Percentiles rank a stretch among this genome's conserved stretches.
Conservation (phyloP, 352 stramenopile genomes). For the Thraustochytrium sp. region DNA sequence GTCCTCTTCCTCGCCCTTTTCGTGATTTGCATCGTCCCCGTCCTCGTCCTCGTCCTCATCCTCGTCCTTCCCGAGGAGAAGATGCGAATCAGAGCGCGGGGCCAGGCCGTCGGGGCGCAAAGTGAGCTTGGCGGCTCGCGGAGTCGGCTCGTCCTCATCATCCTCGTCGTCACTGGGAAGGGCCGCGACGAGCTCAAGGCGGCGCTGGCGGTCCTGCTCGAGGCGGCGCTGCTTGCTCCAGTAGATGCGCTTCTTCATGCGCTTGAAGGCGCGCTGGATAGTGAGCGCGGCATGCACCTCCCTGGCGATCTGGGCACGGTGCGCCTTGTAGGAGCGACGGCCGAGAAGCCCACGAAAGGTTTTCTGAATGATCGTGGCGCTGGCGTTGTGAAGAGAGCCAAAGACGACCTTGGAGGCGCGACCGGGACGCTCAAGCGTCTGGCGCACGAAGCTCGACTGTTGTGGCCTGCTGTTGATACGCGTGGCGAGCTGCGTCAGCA, state of each 20-base stretch:
- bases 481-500: neutral
- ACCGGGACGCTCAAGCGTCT: neutral
- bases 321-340: neutral
- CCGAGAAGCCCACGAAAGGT: constrained; percentile 16
- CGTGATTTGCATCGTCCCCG: neutral
- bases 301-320: neutral
- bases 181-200: neutral
- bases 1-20: neutral
- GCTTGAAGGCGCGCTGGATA: constrained; percentile 35
- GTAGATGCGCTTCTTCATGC: neutral
- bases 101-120: too few species aligned
- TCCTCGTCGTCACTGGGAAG: neutral
- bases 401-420: neutral
- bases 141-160: too few species aligned
- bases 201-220: neutral
- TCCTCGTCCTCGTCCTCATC: neutral
- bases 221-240: constrained; percentile 8
- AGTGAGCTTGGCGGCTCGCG: too few species aligned
- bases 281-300: neutral
- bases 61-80: too few species aligned
- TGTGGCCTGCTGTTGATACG: neutral
- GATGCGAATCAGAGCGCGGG: too few species aligned
- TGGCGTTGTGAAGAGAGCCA: neutral
- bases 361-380: neutral
- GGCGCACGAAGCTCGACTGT: neutral